Evolutionary conservation across 305 asterid genomes (phyloP).

Genomic region (Fraxinus paxiana): DNA sequence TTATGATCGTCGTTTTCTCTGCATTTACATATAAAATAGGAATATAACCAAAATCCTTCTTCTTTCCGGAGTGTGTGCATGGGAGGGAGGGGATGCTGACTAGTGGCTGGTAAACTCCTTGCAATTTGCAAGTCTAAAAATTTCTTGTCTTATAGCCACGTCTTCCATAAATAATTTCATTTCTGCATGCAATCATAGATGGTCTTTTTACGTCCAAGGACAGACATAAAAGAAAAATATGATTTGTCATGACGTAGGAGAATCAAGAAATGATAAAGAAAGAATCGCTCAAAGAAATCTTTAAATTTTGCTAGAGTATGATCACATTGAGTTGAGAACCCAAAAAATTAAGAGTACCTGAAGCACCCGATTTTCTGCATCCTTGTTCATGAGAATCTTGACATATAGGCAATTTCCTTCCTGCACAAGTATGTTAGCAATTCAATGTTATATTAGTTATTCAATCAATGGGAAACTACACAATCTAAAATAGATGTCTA

Average conservation of each 20-base stretch:
- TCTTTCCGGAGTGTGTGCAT: neutral
- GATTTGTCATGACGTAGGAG: neutral
- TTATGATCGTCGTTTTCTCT: neutral
- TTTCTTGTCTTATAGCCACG: neutral
- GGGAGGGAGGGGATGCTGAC: neutral
- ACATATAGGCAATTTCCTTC: conserved; percentile 59
- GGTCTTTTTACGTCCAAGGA: neutral
- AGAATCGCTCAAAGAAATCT: neutral
- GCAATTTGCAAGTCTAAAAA: neutral
- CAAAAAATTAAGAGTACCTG: conserved; percentile 47
- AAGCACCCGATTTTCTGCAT: conserved; percentile 54
- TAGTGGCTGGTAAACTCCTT: neutral
- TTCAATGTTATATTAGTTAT: conserved; percentile 18
- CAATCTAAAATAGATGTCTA: neutral
- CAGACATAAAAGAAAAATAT: neutral
- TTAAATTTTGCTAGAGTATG: neutral
- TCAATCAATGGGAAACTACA: conserved; percentile 6
- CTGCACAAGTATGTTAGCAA: conserved; percentile 44
- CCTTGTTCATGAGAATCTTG: conserved; percentile 68
- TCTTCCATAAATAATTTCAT: neutral
- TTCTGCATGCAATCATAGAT: neutral
- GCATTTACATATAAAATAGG: neutral
- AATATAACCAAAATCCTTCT: neutral
- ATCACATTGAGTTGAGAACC: neutral
- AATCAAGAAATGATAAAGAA: neutral